Base-by-base conservation (phyloP, 2,329 filamentous ascomycete species). In the Xylariaceae sp. region DNA sequence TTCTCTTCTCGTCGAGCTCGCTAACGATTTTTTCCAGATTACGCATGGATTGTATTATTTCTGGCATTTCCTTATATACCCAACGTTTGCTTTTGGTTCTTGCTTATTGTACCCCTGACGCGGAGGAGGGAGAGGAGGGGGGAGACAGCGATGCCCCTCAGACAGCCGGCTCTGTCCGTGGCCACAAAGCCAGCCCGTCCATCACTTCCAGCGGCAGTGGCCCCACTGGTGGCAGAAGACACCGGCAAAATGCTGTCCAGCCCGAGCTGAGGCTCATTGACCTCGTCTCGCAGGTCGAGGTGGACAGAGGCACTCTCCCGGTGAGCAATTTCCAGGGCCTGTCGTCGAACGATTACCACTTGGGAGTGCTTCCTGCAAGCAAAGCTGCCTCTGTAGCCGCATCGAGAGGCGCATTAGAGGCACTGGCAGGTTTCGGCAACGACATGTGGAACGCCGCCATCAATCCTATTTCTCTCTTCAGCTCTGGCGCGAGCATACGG, bases 31-130 rank as follows among this genome's bases (percentile, higher is more conserved):
- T 47, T 35, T 17, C 17, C 50, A 89, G 84, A 65, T 77, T 97
- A 65, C 85, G 88, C 57, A 94, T 92, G 65, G 92, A 98, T 68
- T 97, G 92, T 71, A 88, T 95, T 62, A 88, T 98, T 70, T 95
- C 92, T 60, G 92, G 92, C 56, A 84, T 98, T 64, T 94, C 90
- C 50, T 74, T 98, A 65, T 97, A 96, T 79, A 95, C 88, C 59
- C 87, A 88, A 59, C 92, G 79, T 59, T 73, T 95, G 52, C 74
- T 98, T 63, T 77, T 95, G 54, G 84, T 97, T 55, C 83, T 98
- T 66, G 89, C 89, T 58, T 96, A 94, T 65, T 81, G 88, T 55
- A 82, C 82, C 44, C 78, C 82, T 26, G 84, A 88, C 6, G 76
- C 81, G 11, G 74, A 81, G 3, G 35, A 46, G 13, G 85, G 88